Conservation (phyloP, 257 asterid genomes). For the Forsythia suspensa region DNA sequence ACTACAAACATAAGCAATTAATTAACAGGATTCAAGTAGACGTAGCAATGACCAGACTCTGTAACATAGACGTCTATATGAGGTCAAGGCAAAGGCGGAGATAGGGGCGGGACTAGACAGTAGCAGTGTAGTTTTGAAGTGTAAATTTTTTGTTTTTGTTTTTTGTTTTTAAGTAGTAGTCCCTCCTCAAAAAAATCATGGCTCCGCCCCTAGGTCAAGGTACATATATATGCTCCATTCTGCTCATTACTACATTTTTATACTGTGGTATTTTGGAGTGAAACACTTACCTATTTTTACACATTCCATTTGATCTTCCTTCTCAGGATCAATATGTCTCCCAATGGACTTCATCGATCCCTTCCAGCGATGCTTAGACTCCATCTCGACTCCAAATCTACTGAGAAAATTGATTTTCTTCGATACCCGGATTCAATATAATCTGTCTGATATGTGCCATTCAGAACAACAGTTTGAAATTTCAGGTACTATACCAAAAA, state of each 20-base stretch:
- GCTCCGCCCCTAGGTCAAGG: no score
- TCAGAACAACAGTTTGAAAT: background rate
- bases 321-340: slow-evolving; percentile 38
- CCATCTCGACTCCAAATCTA: slow-evolving; percentile 10
- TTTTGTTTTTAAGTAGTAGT: no score
- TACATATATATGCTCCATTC: no score
- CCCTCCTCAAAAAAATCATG: background rate
- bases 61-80: no score
- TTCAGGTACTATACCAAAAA: background rate
- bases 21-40: background rate
- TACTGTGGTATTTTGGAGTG: background rate
- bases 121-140: no score
- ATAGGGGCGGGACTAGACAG: no score
- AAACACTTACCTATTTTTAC: slow-evolving; percentile 36
- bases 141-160: no score
- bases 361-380: slow-evolving; percentile 34
- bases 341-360: slow-evolving; percentile 28
- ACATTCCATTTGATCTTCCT: slow-evolving; percentile 40
- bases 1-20: background rate
- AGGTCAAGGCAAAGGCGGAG: no score
- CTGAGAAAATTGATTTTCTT: background rate
- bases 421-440: background rate
- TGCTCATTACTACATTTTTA: background rate
- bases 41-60: background rate
- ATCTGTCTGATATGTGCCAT: background rate